phyloP scores from a whole-genome alignment of 2,329 filamentous ascomycete species.

The Xylaria multiplex region DNA sequence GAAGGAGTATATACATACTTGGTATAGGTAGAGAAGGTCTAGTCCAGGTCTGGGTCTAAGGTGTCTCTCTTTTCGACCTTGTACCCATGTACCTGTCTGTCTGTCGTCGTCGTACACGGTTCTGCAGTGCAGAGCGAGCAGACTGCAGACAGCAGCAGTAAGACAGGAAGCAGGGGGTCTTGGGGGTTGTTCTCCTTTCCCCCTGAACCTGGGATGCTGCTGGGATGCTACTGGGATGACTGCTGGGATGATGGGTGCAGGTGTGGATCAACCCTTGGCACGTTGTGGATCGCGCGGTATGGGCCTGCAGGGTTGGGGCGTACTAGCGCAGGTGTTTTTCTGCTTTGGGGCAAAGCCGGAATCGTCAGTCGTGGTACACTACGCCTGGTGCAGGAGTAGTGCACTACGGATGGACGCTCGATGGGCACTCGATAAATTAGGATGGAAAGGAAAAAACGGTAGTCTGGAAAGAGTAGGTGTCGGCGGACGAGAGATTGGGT shows the following conservation, averaged over 20 bases:
- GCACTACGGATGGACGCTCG: background rate
- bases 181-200: slow-evolving; percentile 32
- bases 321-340: slow-evolving; percentile 34
- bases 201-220: slow-evolving; percentile 35
- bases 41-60: too few species aligned
- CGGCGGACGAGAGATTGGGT: slow-evolving; percentile 26
- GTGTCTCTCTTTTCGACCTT: background rate
- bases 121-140: too few species aligned
- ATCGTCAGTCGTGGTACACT: slow-evolving; percentile 9
- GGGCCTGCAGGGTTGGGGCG: slow-evolving; percentile 25
- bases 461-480: slow-evolving; percentile 33
- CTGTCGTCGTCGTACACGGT: slow-evolving; percentile 4
- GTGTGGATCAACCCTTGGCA: slow-evolving; percentile 31
- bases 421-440: slow-evolving; percentile 28
- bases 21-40: slow-evolving; percentile 1
- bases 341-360: slow-evolving; percentile 26
- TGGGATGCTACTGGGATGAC: too few species aligned
- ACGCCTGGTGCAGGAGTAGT: background rate
- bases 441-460: background rate
- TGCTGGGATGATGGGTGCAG: slow-evolving; percentile 28
- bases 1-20: slow-evolving; percentile 33
- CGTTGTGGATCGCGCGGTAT: slow-evolving; percentile 31
- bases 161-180: slow-evolving; percentile 23
- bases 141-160: too few species aligned
- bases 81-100: slow-evolving; percentile 28